Evolutionary conservation across 1,139 yeast species (phyloP), one percentile per base, ranked within the genome.

Genomic region (Ogataea hybrid): DNA sequence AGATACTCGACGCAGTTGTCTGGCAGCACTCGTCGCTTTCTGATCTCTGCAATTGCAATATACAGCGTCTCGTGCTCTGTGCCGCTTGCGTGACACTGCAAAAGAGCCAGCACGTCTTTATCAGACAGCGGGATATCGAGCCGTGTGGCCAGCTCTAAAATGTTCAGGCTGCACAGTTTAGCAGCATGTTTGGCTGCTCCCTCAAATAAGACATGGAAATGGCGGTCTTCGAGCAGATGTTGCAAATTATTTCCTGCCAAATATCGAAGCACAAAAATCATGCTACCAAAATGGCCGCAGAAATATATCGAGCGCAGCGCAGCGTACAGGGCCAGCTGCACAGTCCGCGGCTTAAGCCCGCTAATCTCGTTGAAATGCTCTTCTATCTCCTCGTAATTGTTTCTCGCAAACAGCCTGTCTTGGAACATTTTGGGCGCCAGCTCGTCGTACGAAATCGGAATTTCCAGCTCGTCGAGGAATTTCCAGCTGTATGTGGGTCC

Each of bases 31-130:
- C 17, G 35, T 1, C 35, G 35, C 9, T 42, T 29, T 11, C 54
- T 9, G 6, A 41, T 21, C 7, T 46, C 16, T 1, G 46, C 20
- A 6, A 53, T 33, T 8, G 54, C 12, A n/a, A 48, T 31, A 25
- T 45, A 53, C 1, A 57, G 14, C 3, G 57, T 51, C 25, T 54
- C 59, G 29, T 46, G 47, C 32, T 57, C 61, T 5, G 28, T 37
- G 2, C 63, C 63, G 22, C 25, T 32, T 4, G 48, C 39, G 38
- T 57, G 56, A 5, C 48, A 36, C 29, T 28, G 45, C 41, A 57
- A 6, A 11, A 56, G 25, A 14, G 43, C 33, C 11, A 36, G 29
- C 22, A 46, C 49, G 25, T 55, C 53, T 3, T 38, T 23, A 4
- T 37, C 25, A 2, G 45, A 22, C 11, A 54, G 44, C 2, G 16